A percentile compares a stretch with the other conserved stretches of the same genome.
These are phyloP conservation scores for Cyberlindnera mississippiensis DNA, from an alignment of 805 yeast species.

Conservation along the genomic window DNA sequence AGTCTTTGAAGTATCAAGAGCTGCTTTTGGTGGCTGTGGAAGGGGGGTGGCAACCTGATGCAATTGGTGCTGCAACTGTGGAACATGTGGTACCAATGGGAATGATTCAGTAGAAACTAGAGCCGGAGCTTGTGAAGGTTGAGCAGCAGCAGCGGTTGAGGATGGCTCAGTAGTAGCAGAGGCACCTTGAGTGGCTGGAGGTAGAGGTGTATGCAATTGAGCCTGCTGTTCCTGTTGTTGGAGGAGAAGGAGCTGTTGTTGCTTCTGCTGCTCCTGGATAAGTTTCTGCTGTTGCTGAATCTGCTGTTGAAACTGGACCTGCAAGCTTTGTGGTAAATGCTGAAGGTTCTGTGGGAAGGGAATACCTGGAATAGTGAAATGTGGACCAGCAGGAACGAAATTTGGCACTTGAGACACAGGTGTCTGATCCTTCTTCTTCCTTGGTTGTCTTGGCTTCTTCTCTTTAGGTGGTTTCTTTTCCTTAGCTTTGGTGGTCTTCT, in stretches of 20 bases:
- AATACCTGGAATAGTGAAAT: constrained; percentile 16
- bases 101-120: not conserved
- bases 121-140: not conserved
- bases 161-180: too few relatives aligned
- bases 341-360: constrained; percentile 23
- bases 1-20: constrained; percentile 3
- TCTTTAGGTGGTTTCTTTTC: constrained; percentile 25
- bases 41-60: not conserved
- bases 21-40: not conserved
- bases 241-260: constrained; percentile 8
- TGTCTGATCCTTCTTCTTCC: constrained; percentile 26
- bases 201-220: not conserved
- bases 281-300: constrained; percentile 23
- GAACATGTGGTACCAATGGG: not conserved
- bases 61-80: not conserved
- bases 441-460: constrained; percentile 28
- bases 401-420: constrained; percentile 23
- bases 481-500: constrained; percentile 18
- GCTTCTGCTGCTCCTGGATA: constrained; percentile 12
- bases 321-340: constrained; percentile 21
- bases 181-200: not conserved
- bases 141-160: not conserved
- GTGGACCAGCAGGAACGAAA: constrained; percentile 20
- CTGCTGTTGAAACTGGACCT: constrained; percentile 25
- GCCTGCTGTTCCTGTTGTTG: constrained; percentile 4